These are phyloP conservation scores for Metschnikowia vanudenii DNA, from an alignment of 805 yeast genomes.

Conservation along the genomic window DNA sequence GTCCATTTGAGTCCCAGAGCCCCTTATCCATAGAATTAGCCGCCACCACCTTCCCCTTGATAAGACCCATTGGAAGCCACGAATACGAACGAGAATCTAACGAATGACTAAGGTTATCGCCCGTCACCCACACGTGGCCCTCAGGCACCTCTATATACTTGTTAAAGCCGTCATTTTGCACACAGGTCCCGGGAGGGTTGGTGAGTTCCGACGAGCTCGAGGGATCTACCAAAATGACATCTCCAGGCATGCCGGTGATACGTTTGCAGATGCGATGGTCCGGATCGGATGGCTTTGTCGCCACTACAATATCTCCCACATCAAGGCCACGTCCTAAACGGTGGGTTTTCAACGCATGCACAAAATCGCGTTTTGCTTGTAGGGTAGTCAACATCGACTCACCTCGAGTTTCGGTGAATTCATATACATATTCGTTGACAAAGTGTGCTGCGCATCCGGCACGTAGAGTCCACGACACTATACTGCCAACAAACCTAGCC, in stretches of 20 bases:
- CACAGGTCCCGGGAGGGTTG: constrained; percentile 26
- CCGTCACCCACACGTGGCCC: constrained; percentile 97
- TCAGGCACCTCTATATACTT: constrained; percentile 76
- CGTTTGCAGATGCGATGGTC: constrained; percentile 85
- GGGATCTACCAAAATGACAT: constrained; percentile 78
- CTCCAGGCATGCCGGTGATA: constrained; percentile 96
- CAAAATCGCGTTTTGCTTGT: constrained; percentile 70
- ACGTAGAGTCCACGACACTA: constrained; percentile 51
- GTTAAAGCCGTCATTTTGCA: constrained; percentile 42
- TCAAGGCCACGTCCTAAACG: constrained; percentile 62
- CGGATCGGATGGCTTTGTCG: constrained; percentile 87
- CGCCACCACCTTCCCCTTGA: constrained; percentile 82
- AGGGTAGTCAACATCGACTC: constrained; percentile 95
- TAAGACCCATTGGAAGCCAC: constrained; percentile 83
- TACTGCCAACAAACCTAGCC: constrained; percentile 29
- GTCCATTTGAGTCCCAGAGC: constrained; percentile 35
- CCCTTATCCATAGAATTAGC: constrained; percentile 54
- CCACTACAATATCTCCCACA: constrained; percentile 87
- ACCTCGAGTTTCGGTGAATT: constrained; percentile 80
- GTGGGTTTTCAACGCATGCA: constrained; percentile 66
- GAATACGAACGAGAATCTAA: constrained; percentile 88
- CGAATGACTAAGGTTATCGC: constrained; percentile 86
- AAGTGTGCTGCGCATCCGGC: constrained; percentile 69
- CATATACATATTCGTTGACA: constrained; percentile 63
- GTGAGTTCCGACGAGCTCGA: constrained; percentile 50